Conservation (phyloP, 208 protist genomes). For the Trypanosoma cruzi region DNA sequence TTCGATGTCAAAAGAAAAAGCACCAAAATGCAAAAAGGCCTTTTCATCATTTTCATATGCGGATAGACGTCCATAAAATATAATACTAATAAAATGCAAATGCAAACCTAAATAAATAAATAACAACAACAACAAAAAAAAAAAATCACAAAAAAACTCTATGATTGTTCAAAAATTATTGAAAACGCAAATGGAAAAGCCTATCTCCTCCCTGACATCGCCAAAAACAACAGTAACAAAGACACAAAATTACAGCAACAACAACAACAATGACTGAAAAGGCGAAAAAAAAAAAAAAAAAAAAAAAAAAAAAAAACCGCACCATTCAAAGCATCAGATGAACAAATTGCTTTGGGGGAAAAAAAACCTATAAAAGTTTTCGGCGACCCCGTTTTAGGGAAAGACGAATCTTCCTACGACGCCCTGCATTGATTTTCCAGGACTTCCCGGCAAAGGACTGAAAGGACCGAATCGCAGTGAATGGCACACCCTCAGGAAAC, state of each 20-base stretch:
- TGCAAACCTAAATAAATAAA: no score
- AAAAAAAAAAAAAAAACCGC: constrained; percentile 12
- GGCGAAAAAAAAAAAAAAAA: constrained; percentile 14
- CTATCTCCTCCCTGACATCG: neutral
- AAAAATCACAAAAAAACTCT: no score
- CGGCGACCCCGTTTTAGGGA: constrained; percentile 85
- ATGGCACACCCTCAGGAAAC: constrained; percentile 86
- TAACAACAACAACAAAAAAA: no score
- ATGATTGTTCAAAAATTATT: no score
- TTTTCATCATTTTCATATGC: neutral
- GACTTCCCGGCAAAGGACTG: constrained; percentile 84
- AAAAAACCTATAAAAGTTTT: constrained; percentile 72
- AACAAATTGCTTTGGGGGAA: neutral
- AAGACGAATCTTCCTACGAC: constrained; percentile 84
- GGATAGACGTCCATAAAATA: no score
- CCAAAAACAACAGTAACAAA: neutral
- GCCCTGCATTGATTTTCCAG: constrained; percentile 90
- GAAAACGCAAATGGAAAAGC: no score
- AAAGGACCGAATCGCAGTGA: constrained; percentile 86
- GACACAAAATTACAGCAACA: neutral
- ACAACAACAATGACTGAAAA: neutral
- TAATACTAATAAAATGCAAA: no score
- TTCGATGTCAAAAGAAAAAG: constrained; percentile 3
- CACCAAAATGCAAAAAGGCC: neutral
- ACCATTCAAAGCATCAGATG: no score